A percentile compares a stretch with the other conserved stretches of the same genome.
Conservation (phyloP, 331 rosid genomes). For the Malus hybrid region DNA sequence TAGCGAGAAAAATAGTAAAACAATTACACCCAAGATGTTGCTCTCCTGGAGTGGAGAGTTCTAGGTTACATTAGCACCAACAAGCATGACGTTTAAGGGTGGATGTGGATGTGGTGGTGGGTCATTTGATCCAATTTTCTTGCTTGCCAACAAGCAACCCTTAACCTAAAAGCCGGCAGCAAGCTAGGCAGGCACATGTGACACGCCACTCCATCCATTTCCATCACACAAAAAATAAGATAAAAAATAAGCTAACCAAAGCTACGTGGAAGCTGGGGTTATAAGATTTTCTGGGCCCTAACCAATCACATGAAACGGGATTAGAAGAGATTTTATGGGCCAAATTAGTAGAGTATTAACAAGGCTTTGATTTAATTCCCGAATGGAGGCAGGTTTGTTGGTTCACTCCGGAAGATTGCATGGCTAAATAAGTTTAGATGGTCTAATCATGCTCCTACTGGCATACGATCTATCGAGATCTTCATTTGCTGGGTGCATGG, state of each 20-base stretch:
- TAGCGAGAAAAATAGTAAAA: background rate
- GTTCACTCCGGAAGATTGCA: slow-evolving; percentile 4
- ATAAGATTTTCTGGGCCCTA: slow-evolving; percentile 40
- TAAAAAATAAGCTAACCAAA: background rate
- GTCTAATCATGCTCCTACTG: slow-evolving; percentile 39
- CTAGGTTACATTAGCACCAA: background rate
- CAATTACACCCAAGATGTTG: background rate
- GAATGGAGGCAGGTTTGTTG: slow-evolving; percentile 21
- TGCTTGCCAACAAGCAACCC: slow-evolving; percentile 41
- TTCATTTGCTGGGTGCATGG: slow-evolving; percentile 11
- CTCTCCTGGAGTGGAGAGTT: background rate
- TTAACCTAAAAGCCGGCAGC: slow-evolving; percentile 17
- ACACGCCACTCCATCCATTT: background rate
- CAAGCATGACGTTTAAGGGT: background rate
- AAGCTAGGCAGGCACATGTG: slow-evolving; percentile 9
- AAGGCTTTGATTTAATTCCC: slow-evolving; percentile 6
- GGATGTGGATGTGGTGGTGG: slow-evolving; percentile 38
- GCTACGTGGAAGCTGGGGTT: background rate
- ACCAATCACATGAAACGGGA: slow-evolving; percentile 7
- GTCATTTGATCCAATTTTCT: slow-evolving; percentile 20
- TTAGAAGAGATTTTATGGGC: slow-evolving; percentile 29
- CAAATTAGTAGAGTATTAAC: slow-evolving; percentile 26
- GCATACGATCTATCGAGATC: background rate
- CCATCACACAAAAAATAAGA: background rate
- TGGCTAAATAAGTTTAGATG: slow-evolving; percentile 11